Conservation (phyloP, 768 basidiomycete genomes). For the Cystoderma amianthinum region DNA sequence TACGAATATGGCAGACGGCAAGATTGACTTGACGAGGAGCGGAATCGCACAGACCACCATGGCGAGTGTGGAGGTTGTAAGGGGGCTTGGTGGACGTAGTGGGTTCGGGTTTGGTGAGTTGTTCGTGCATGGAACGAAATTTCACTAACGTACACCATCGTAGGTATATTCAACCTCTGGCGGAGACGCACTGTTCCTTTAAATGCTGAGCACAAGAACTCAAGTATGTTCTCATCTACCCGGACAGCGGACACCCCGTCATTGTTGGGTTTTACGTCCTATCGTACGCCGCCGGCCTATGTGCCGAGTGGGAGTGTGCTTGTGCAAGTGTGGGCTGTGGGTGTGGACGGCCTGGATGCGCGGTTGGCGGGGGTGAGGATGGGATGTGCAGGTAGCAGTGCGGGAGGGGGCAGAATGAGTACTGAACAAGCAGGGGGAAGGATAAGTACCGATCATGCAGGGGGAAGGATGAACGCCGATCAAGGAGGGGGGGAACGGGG, state of each 20-base stretch:
- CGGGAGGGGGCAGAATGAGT: constrained; percentile 10
- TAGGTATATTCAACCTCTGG: too few relatives aligned
- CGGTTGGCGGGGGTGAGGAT: constrained; percentile 50
- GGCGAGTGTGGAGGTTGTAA: constrained; percentile 78
- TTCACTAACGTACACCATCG: too few relatives aligned
- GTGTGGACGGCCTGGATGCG: constrained; percentile 68
- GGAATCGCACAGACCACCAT: constrained; percentile 85
- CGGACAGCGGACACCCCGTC: too few relatives aligned
- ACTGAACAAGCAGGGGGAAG: constrained; percentile 8
- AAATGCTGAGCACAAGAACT: too few relatives aligned
- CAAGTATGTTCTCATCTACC: too few relatives aligned
- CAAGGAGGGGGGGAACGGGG: constrained; percentile 4
- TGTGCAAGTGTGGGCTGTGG: constrained; percentile 89
- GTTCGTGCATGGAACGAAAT: too few relatives aligned
- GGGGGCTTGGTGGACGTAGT: constrained; percentile 36
- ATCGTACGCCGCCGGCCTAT: constrained; percentile 66
- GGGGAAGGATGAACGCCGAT: constrained; percentile 6
- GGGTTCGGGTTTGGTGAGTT: too few relatives aligned
- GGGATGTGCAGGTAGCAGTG: too few relatives aligned
- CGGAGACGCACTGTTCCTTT: too few relatives aligned
- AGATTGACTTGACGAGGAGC: constrained; percentile 65
- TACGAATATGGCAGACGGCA: constrained; percentile 31
- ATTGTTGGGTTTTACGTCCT: constrained; percentile 64
- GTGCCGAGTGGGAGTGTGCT: constrained; percentile 66
- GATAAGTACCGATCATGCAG: constrained; percentile 5